Evolutionary conservation across 2,329 filamentous ascomycete genomes (phyloP).

Genomic region (Talaromyces rugulosus): DNA sequence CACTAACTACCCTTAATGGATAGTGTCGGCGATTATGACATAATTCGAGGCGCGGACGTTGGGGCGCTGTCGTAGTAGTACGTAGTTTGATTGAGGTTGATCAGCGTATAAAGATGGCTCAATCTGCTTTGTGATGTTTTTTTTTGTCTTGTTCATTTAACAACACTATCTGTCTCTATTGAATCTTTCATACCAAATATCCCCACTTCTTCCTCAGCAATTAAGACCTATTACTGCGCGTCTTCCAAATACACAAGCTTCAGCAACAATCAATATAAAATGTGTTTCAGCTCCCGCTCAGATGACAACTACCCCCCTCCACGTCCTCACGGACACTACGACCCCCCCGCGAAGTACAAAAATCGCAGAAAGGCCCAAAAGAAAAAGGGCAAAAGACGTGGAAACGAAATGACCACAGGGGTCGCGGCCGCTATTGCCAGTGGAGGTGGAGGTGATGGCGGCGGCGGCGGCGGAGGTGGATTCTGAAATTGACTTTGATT

Average conservation of each 20-base stretch:
- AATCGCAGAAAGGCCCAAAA: not conserved
- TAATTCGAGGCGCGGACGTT: not conserved
- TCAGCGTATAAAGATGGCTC: not conserved
- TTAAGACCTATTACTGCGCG: no score
- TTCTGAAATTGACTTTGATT: not conserved
- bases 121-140: not conserved
- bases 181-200: no score
- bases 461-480: not conserved
- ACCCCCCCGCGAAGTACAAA: not conserved
- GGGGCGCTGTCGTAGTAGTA: not conserved
- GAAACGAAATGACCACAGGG: not conserved
- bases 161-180: no score
- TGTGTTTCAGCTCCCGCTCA: not conserved
- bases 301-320: conserved; percentile 1
- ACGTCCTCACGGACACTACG: not conserved
- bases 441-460: not conserved
- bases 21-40: not conserved
- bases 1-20: not conserved
- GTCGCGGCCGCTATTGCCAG: not conserved
- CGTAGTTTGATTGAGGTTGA: not conserved
- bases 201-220: no score
- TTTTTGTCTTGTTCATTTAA: not conserved
- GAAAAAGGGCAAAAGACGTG: not conserved
- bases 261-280: not conserved
- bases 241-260: not conserved